Percentiles rank a stretch among this genome's conserved stretches.
These are phyloP conservation scores for Talaromyces piceae DNA, from an alignment of 2,329 filamentous ascomycete genomes.

Conservation along the genomic window DNA sequence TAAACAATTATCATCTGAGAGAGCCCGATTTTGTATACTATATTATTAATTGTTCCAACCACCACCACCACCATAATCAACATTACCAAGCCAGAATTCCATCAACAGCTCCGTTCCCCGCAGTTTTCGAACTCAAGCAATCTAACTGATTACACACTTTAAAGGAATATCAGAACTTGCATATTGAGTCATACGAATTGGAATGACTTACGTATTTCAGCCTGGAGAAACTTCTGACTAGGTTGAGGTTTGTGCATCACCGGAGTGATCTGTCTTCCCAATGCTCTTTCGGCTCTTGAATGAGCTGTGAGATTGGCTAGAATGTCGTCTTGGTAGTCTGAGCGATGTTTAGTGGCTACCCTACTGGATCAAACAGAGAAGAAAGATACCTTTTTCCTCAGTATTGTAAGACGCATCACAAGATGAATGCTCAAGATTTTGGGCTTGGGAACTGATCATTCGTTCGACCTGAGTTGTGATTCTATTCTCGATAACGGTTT, in stretches of 20 bases:
- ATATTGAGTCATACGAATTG: not conserved
- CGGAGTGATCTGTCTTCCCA: constrained; percentile 11
- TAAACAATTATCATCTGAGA: too few relatives aligned
- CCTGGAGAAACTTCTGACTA: constrained; percentile 10
- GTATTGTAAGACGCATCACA: not conserved
- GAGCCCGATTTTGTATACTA: too few relatives aligned
- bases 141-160: constrained; percentile 8
- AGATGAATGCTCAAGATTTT: constrained; percentile 1
- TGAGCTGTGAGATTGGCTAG: constrained; percentile 12
- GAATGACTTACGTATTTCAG: constrained; percentile 10
- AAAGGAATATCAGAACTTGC: not conserved
- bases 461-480: constrained; percentile 4
- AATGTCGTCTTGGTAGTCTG: constrained; percentile 9
- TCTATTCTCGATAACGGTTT: not conserved
- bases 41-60: too few relatives aligned
- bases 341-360: not conserved
- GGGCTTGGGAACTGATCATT: constrained; percentile 3
- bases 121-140: not conserved
- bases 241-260: constrained; percentile 7
- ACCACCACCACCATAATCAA: too few relatives aligned
- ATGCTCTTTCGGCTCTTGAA: constrained; percentile 10
- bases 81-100: constrained; percentile 6
- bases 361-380: not conserved
- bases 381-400: constrained; percentile 2
- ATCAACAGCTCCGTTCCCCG: not conserved